A percentile compares a stretch with the other conserved stretches of the same genome.
These are phyloP conservation scores for Gloeophyllum trabeum DNA, from an alignment of 768 basidiomycete species.

Conservation along the genomic window DNA sequence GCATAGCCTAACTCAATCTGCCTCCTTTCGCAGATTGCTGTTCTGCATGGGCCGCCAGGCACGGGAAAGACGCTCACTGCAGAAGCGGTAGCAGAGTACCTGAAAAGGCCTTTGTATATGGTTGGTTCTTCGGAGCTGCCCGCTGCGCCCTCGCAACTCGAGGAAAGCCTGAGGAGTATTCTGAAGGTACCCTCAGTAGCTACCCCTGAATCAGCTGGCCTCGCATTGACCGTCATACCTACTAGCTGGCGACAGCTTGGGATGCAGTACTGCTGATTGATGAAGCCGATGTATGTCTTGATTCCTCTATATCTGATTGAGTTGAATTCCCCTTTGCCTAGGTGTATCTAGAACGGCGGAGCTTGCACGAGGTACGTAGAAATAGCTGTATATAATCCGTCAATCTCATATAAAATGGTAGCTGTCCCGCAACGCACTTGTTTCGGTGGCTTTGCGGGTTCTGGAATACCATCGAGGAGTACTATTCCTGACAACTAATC, in stretches of 20 bases:
- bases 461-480: conserved; percentile 25
- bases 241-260: conserved; percentile 15
- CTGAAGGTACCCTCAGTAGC: too few species aligned
- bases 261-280: conserved; percentile 13
- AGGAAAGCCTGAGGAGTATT: conserved; percentile 22
- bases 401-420: background rate
- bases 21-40: conserved; percentile 9
- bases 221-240: too few species aligned
- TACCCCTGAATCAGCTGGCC: too few species aligned
- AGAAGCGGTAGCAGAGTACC: conserved; percentile 47
- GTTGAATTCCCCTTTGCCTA: background rate
- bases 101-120: conserved; percentile 38
- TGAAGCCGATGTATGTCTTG: conserved; percentile 12
- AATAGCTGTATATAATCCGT: background rate
- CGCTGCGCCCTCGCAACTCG: conserved; percentile 31
- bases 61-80: conserved; percentile 44
- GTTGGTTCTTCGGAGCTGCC: conserved; percentile 45
- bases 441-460: conserved; percentile 17
- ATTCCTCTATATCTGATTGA: background rate
- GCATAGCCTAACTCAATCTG: background rate
- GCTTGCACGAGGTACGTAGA: background rate
- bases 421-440: conserved; percentile 15
- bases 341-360: background rate
- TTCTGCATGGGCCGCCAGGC: conserved; percentile 16
- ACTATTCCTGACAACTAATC: conserved; percentile 28